phyloP scores from a whole-genome alignment of 495 filamentous ascomycete species.

The Hypoxylon fuscum region DNA sequence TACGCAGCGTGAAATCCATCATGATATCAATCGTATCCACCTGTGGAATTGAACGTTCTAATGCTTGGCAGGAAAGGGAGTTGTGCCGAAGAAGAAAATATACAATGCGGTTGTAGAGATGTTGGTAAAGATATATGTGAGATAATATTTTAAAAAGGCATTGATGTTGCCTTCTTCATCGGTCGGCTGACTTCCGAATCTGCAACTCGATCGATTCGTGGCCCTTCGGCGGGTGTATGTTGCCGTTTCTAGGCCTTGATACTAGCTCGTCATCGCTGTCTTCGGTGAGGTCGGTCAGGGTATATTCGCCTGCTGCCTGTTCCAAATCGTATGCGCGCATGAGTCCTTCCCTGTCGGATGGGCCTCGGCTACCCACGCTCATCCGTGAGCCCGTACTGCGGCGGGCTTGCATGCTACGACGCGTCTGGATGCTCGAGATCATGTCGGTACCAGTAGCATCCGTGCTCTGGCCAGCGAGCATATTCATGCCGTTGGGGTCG shows the following conservation, averaged over 20 bases:
- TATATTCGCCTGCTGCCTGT: constrained; percentile 68
- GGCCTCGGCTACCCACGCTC: constrained; percentile 68
- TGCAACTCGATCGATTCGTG: constrained; percentile 56
- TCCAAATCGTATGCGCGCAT: constrained; percentile 86
- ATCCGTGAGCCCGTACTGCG: constrained; percentile 60
- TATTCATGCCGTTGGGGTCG: constrained; percentile 81
- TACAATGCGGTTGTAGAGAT: constrained; percentile 43
- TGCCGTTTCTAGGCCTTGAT: constrained; percentile 45
- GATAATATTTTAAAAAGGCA: constrained; percentile 2
- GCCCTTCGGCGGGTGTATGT: constrained; percentile 31
- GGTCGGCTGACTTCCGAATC: constrained; percentile 46
- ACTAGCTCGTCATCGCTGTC: constrained; percentile 67
- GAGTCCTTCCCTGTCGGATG: constrained; percentile 77
- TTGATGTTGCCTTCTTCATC: constrained; percentile 12
- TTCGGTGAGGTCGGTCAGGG: constrained; percentile 69
- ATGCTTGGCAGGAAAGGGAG: constrained; percentile 30
- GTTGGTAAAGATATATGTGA: constrained; percentile 6
- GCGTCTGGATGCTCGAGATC: constrained; percentile 85
- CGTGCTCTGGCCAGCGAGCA: constrained; percentile 70
- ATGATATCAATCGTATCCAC: constrained; percentile 43
- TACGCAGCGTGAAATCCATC: constrained; percentile 38
- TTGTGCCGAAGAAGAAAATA: constrained; percentile 33
- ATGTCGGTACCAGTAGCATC: constrained; percentile 91
- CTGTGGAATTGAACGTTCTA: constrained; percentile 40
- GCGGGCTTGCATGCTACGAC: constrained; percentile 89